Evolutionary conservation across 148 eudicot species (phyloP), one percentile per base, ranked within the genome.

Genomic region (Silene uniflora): DNA sequence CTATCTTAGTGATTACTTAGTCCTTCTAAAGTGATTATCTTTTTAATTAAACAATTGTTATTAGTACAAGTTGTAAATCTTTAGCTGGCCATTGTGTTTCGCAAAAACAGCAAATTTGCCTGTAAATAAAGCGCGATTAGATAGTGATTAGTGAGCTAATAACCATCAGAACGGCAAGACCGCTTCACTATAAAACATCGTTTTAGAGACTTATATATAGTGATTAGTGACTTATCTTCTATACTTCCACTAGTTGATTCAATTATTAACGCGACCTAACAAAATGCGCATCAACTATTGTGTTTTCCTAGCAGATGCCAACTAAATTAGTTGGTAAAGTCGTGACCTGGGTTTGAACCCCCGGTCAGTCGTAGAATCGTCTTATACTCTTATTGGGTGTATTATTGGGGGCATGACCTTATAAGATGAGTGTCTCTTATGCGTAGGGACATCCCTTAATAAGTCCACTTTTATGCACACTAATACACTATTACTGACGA

Each of bases 121-220:
- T 24, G 65, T 77, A 69, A 59, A 42, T 59, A 17, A 60, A 62
- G 54, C 25, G 42, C 13, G 62, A 71, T 25, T 6, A 13, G 73
- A 54, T 27, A 54, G 73, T 70, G 73, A 70, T 70, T 70, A 70
- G 62, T 70, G 73, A 70, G 73, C 73, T 70, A 70, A 76, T 27
- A 27, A 11, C 44, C 16, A 5, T 29, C 66, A 13, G 39, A 76
- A 54, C 54, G 24, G 56, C 77, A 39, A 0, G 44, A 39, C 44
- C 7, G 7, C 44, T 22, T 62, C 19, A 71, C 66, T 39, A 32
- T n/a, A 47, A 69, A 60, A 73, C 52, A 4, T 32, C 19, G 71
- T 18, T 18, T 10, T 21, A n/a, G n/a, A n/a, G n/a, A n/a, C n/a
- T n/a, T n/a, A n/a, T n/a, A n/a, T n/a, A n/a, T n/a, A 6, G 61